Conservation (phyloP, 768 basidiomycete species). For the Rhizopogon sp. region DNA sequence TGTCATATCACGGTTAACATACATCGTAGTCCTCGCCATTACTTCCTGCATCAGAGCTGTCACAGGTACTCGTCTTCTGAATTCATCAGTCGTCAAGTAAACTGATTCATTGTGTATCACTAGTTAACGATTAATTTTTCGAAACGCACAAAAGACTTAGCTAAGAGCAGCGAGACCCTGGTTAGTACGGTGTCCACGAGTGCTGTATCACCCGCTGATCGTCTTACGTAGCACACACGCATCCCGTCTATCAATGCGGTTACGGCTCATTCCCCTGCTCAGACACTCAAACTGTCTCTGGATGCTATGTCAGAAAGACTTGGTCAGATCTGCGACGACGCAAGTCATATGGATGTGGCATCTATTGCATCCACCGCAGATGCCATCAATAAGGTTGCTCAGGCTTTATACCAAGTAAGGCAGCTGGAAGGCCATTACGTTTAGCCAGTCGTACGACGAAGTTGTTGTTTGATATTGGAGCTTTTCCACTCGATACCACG, state of each 20-base stretch:
- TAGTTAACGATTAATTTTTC: conserved; percentile 19
- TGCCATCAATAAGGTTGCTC: conserved; percentile 59
- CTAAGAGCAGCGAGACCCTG: conserved; percentile 11
- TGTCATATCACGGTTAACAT: neutral
- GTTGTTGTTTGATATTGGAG: neutral
- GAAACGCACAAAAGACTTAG: conserved; percentile 8
- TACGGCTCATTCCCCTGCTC: conserved; percentile 27
- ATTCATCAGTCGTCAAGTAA: conserved; percentile 4
- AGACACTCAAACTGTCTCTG: conserved; percentile 50
- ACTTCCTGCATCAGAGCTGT: conserved; percentile 19
- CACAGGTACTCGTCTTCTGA: conserved; percentile 18
- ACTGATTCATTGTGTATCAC: neutral
- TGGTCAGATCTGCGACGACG: conserved; percentile 34
- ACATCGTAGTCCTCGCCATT: conserved; percentile 17
- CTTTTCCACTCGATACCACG: neutral
- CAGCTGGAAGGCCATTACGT: conserved; percentile 42
- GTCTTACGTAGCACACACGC: conserved; percentile 11
- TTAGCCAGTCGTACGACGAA: neutral
- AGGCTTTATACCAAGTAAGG: conserved; percentile 56
- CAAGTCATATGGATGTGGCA: conserved; percentile 36
- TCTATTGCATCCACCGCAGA: conserved; percentile 60
- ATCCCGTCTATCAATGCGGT: conserved; percentile 7
- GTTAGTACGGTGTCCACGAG: conserved; percentile 2
- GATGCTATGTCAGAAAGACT: conserved; percentile 48
- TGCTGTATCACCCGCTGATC: conserved; percentile 2